Percentiles rank a stretch among this genome's conserved stretches.
Evolutionary conservation across 2,329 filamentous ascomycete genomes (phyloP).

Genomic region (Trichoderma breve): DNA sequence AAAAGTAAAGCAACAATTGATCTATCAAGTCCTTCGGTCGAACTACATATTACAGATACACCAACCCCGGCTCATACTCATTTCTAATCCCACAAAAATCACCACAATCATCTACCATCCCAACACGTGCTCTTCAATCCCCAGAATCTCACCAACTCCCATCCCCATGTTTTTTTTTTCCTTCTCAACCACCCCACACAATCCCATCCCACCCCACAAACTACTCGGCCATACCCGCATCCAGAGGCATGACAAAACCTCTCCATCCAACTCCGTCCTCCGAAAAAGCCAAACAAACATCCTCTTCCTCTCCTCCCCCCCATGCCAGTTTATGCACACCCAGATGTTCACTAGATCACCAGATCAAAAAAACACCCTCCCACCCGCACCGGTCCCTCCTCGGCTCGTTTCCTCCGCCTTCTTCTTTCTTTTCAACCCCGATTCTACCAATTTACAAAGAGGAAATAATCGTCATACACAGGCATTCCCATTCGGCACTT

Average conservation of each 20-base stretch:
- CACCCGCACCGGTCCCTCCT: conserved; percentile 8
- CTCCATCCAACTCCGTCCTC: background rate
- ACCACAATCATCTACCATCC: background rate
- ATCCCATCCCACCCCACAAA: conserved; percentile 10
- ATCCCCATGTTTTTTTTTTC: background rate
- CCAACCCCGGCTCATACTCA: background rate
- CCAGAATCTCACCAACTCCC: background rate
- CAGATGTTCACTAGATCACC: conserved; percentile 11
- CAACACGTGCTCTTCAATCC: background rate
- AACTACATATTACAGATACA: background rate
- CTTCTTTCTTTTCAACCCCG: background rate
- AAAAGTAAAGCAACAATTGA: background rate
- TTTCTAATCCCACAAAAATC: background rate
- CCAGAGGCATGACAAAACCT: background rate
- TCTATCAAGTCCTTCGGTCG: background rate
- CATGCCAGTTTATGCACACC: background rate
- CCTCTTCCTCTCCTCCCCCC: background rate
- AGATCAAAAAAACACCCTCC: conserved; percentile 6
- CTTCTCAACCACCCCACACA: background rate
- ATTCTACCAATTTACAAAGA: background rate
- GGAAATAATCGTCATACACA: background rate
- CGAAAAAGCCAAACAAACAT: background rate
- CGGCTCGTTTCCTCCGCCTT: conserved; percentile 4
- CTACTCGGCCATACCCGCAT: conserved; percentile 20
- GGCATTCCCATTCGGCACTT: background rate